phyloP scores from a whole-genome alignment of 257 asterid species.

The Coffea eugenioides region DNA sequence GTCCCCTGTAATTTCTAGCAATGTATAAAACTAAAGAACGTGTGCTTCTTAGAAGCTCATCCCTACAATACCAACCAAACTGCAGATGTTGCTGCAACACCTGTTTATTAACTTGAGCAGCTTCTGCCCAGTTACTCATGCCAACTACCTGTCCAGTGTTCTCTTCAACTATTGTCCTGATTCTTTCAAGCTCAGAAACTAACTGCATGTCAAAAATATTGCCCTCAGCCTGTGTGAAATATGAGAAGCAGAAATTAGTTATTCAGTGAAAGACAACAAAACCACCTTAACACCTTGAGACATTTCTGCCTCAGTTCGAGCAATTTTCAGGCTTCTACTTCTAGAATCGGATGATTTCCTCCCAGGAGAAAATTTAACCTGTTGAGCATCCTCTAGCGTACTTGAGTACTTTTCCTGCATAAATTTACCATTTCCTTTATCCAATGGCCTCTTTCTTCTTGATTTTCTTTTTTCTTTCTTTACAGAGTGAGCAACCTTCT shows the following conservation, averaged over 20 bases:
- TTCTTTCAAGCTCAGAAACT: slow-evolving; percentile 69
- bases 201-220: slow-evolving; percentile 43
- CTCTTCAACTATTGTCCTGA: slow-evolving; percentile 48
- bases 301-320: slow-evolving; percentile 74
- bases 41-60: slow-evolving; percentile 75
- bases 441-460: slow-evolving; percentile 44
- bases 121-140: slow-evolving; percentile 74
- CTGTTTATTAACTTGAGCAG: slow-evolving; percentile 58
- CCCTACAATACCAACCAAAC: slow-evolving; percentile 80
- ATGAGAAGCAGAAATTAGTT: slow-evolving; percentile 16
- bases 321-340: slow-evolving; percentile 46
- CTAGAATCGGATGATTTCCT: slow-evolving; percentile 31
- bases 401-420: slow-evolving; percentile 19
- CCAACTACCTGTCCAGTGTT: slow-evolving; percentile 56
- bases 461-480: slow-evolving; percentile 52
- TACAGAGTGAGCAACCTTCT: slow-evolving; percentile 52
- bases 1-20: slow-evolving; percentile 75
- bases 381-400: slow-evolving; percentile 18
- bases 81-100: slow-evolving; percentile 57
- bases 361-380: slow-evolving; percentile 23
- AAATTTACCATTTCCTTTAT: slow-evolving; percentile 23
- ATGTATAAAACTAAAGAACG: slow-evolving; percentile 64
- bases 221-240: slow-evolving; percentile 20
- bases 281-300: slow-evolving; percentile 84
- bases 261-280: slow-evolving; percentile 16